Conservation (phyloP, 2,329 filamentous ascomycete species). For the Aspergillus eucalypticola region DNA sequence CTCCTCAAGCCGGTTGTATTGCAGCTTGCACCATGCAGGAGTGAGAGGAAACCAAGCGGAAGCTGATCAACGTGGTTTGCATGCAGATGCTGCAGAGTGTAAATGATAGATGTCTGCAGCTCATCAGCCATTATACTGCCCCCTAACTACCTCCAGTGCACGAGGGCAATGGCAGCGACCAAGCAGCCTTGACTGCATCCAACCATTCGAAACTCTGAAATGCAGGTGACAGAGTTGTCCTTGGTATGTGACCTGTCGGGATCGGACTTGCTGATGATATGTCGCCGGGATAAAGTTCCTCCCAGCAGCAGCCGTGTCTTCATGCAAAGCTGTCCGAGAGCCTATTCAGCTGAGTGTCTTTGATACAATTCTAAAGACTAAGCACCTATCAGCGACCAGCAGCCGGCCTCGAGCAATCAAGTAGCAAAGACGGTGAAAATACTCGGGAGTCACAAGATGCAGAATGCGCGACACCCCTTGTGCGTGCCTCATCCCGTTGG, state of each 20-base stretch:
- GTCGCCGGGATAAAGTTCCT: background rate
- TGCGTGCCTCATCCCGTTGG: background rate
- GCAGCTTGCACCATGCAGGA: background rate
- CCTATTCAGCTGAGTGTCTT: background rate
- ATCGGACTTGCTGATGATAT: background rate
- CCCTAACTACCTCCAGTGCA: background rate
- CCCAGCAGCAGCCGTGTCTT: background rate
- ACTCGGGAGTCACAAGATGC: conserved; percentile 7
- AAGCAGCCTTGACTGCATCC: background rate
- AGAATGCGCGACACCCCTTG: conserved; percentile 1
- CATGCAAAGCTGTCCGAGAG: conserved; percentile 1
- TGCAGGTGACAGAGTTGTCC: background rate
- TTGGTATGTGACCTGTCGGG: background rate
- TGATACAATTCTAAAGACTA: background rate
- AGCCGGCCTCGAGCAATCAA: background rate
- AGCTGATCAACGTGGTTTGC: background rate
- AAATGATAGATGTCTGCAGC: background rate
- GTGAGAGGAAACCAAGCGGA: background rate
- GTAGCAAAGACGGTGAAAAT: background rate
- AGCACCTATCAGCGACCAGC: background rate
- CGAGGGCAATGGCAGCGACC: background rate
- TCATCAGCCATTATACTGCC: background rate
- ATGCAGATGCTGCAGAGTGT: background rate
- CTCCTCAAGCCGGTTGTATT: background rate
- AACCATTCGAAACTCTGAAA: background rate